Evolutionary conservation across 2,329 filamentous ascomycete genomes (phyloP).

Genomic region (Sordariomycetes sp.): DNA sequence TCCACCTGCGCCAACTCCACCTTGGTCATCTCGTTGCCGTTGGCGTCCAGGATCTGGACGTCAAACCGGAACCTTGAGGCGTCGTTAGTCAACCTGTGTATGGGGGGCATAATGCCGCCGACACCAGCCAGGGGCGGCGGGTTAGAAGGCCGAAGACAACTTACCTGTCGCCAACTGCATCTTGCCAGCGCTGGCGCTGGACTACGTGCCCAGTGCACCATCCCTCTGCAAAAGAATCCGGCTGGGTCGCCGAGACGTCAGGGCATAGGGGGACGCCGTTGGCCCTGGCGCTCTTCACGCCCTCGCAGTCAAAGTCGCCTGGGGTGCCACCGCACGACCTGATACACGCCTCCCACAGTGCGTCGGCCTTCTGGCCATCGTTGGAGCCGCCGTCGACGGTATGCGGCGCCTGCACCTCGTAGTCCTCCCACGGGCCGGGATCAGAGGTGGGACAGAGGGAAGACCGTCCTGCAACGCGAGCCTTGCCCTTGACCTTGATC

Average conservation of each 20-base stretch:
- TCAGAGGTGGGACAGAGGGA: background rate
- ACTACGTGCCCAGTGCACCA: background rate
- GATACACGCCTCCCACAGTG: background rate
- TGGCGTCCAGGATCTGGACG: background rate
- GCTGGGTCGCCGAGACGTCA: background rate
- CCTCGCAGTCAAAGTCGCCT: background rate
- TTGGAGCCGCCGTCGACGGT: background rate
- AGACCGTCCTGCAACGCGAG: background rate
- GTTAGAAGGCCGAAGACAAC: background rate
- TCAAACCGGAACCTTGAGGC: background rate
- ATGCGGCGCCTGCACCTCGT: background rate
- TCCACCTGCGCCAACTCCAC: background rate
- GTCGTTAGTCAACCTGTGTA: background rate
- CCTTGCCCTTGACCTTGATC: background rate
- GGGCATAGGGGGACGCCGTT: background rate
- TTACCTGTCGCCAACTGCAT: background rate
- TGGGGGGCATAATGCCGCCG: background rate
- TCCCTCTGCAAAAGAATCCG: background rate
- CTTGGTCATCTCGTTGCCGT: background rate
- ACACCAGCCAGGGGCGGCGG: background rate
- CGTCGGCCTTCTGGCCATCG: background rate
- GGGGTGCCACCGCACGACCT: background rate
- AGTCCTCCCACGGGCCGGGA: background rate
- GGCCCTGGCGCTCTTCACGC: background rate
- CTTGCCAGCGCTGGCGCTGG: background rate